Percentiles rank a stretch among this genome's conserved stretches.
Evolutionary conservation across 176 grass and related monocot species (phyloP).

Genomic region (Pharus latifolius): DNA sequence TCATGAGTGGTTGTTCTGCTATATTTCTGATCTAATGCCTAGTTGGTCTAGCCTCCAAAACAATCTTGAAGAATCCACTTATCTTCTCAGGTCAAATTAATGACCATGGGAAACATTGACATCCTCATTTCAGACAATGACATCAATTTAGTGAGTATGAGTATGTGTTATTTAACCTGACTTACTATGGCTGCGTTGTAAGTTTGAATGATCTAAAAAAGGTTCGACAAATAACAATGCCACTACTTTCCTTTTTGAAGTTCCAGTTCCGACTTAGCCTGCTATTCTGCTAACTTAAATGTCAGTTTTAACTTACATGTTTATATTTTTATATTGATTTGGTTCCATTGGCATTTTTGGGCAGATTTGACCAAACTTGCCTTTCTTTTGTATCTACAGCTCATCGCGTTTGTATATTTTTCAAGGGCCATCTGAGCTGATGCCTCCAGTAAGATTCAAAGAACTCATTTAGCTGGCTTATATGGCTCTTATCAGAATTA

Average conservation of each 20-base stretch:
- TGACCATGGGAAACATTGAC: neutral
- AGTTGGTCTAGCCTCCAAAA: neutral
- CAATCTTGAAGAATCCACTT: neutral
- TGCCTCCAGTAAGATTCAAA: slow-evolving; percentile 79
- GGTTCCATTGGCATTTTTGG: neutral
- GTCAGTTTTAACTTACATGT: no score
- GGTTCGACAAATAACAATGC: neutral
- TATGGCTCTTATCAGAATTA: neutral
- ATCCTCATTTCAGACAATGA: neutral
- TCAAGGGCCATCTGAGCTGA: slow-evolving; percentile 87
- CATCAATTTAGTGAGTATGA: neutral
- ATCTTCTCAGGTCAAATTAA: slow-evolving; percentile 5
- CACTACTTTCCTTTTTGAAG: neutral
- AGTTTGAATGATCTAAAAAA: neutral
- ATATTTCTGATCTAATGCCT: neutral
- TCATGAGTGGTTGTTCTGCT: neutral
- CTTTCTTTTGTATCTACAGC: slow-evolving; percentile 23
- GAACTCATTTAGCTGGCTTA: neutral
- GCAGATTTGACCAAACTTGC: slow-evolving; percentile 1
- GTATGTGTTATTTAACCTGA: neutral
- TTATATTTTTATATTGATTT: neutral
- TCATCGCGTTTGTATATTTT: slow-evolving; percentile 86
- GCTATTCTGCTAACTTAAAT: neutral
- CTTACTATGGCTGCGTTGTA: neutral
- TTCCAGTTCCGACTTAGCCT: neutral